Percentiles rank a stretch among this genome's conserved stretches.
Evolutionary conservation across 164 flowering plant genomes (phyloP).

Genomic region (Chloranthus sessilifolius): DNA sequence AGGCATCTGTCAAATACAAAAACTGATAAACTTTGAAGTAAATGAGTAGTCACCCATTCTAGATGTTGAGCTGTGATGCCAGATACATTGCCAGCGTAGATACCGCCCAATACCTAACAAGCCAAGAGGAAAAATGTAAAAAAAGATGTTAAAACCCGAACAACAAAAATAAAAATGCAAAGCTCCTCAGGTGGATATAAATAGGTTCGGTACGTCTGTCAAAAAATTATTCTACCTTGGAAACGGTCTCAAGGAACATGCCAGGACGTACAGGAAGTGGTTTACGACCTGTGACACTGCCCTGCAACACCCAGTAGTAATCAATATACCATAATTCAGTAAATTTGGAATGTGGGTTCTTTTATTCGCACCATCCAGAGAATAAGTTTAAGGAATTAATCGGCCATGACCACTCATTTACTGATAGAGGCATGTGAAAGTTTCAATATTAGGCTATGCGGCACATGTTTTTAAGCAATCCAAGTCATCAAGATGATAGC

Average conservation of each 20-base stretch:
- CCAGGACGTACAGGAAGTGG: conserved; percentile 96
- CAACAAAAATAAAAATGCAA: too few species aligned
- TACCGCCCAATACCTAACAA: conserved; percentile 78
- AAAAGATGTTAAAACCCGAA: too few species aligned
- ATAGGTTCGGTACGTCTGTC: too few species aligned
- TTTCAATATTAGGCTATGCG: too few species aligned
- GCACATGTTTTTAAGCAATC: too few species aligned
- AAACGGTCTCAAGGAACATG: conserved; percentile 92
- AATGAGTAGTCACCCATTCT: conserved; percentile 68
- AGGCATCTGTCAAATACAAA: background rate
- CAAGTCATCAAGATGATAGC: too few species aligned
- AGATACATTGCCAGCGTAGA: conserved; percentile 71
- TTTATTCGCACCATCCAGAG: background rate
- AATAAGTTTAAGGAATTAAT: too few species aligned
- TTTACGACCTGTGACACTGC: conserved; percentile 58
- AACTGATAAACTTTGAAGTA: background rate
- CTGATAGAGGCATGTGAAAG: too few species aligned
- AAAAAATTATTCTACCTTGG: conserved; percentile 49
- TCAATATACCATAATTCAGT: background rate
- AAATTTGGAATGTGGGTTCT: background rate
- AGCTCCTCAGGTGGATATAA: too few species aligned
- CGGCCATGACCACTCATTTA: too few species aligned
- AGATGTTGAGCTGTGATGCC: conserved; percentile 95
- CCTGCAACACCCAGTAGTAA: conserved; percentile 31
- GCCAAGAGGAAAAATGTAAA: background rate